These are phyloP conservation scores for Colletotrichum destructivum DNA, from an alignment of 2,329 filamentous ascomycete genomes.

Conservation along the genomic window DNA sequence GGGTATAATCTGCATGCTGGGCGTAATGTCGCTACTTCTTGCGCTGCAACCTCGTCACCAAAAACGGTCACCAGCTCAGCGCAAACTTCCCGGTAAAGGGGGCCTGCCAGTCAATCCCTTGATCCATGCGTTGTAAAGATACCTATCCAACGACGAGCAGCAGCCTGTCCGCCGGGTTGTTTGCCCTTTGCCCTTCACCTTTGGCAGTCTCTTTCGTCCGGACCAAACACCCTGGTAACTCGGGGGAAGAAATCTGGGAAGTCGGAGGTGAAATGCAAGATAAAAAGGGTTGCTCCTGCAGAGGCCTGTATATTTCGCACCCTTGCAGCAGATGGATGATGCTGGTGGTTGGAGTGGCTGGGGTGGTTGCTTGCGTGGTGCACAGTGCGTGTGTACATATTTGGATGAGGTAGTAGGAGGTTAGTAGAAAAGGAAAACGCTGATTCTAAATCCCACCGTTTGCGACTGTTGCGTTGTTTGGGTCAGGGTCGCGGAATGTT, in stretches of 20 bases:
- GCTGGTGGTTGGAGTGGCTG: constrained; percentile 25
- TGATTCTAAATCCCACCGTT: constrained; percentile 24
- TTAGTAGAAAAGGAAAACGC: constrained; percentile 9
- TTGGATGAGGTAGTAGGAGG: not conserved
- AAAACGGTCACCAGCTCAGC: constrained; percentile 35
- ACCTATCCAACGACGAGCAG: not conserved
- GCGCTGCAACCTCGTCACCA: constrained; percentile 35
- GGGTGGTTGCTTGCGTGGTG: constrained; percentile 24
- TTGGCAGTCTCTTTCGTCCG: constrained; percentile 18
- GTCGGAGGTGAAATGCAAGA: constrained; percentile 11
- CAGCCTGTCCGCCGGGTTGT: not conserved
- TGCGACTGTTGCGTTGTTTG: constrained; percentile 11
- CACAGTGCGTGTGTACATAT: not conserved
- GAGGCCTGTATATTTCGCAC: constrained; percentile 32
- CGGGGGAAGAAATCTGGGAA: constrained; percentile 8
- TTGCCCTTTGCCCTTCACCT: not conserved
- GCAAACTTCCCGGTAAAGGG: constrained; percentile 11
- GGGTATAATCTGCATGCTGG: constrained; percentile 30
- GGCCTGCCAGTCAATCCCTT: constrained; percentile 8
- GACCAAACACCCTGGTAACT: constrained; percentile 11
- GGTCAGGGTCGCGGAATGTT: constrained; percentile 30
- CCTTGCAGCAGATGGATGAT: constrained; percentile 23
- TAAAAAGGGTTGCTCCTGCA: constrained; percentile 24
- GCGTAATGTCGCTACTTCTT: constrained; percentile 36
- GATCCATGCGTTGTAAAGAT: constrained; percentile 15